Conservation (phyloP, 1,284 basidiomycete genomes). For the Cronartium quercuum region DNA sequence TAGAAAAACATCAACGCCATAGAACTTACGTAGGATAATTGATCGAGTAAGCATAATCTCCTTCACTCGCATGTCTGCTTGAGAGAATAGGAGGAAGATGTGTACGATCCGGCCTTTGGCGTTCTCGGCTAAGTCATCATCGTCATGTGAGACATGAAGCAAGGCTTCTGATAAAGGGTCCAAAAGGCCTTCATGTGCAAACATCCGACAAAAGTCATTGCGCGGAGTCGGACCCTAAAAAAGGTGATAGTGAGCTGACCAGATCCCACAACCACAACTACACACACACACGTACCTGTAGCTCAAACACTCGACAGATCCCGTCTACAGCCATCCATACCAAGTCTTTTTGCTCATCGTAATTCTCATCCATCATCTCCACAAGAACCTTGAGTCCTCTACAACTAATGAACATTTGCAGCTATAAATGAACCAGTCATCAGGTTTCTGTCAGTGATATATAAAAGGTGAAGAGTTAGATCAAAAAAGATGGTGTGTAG, state of each 20-base stretch:
- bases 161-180: conserved; percentile 86
- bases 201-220: conserved; percentile 97
- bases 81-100: conserved; percentile 84
- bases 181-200: conserved; percentile 86
- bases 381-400: conserved; percentile 89
- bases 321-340: conserved; percentile 90
- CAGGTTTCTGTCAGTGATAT: not conserved
- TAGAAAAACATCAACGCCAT: not conserved
- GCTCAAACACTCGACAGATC: conserved; percentile 87
- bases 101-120: conserved; percentile 83
- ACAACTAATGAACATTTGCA: conserved; percentile 97
- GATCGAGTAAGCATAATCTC: conserved; percentile 82
- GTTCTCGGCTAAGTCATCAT: conserved; percentile 57
- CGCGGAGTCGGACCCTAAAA: conserved; percentile 85
- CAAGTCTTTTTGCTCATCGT: conserved; percentile 76
- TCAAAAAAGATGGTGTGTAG: not conserved
- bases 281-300: conserved; percentile 53
- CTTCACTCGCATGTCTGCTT: conserved; percentile 83
- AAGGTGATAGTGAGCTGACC: not conserved
- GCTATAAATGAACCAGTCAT: conserved; percentile 39
- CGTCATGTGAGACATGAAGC: conserved; percentile 73
- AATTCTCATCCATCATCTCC: conserved; percentile 92
- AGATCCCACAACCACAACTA: not conserved
- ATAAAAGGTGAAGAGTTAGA: too few relatives aligned
- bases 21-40: conserved; percentile 71